Base-by-base conservation (phyloP, 2,329 filamentous ascomycete species). In the Epicoccum sorghinum region DNA sequence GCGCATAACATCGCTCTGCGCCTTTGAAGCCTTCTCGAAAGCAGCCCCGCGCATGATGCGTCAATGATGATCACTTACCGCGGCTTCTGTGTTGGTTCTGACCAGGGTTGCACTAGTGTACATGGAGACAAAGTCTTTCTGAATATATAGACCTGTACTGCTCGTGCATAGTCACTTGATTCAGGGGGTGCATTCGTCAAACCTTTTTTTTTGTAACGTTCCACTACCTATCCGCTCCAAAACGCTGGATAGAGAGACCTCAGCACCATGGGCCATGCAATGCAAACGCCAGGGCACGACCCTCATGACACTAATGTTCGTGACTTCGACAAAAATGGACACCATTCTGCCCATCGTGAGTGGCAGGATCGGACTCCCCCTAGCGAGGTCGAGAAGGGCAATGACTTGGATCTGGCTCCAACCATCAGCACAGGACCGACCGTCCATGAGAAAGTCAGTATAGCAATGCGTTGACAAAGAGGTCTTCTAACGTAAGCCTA, bases 401-500 rank as follows among this genome's bases (percentile, higher is more conserved):
- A 58, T 14, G 25, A 47, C 5, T n/a, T 61, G 48, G 18, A 43
- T 9, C 30, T 62, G 24, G 51, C 47, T 32, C 51, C 53, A 18
- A 52, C 41, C 23, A 43, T 52, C 14, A 61, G 64, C 41, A 55
- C 46, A 48, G 64, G 55, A 4, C 61, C 60, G 14, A 53, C 59
- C n/a, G 60, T 68, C 8, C 66, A 70, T 40, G 56, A 68, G 35
- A 68, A 65, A 59, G 66, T 65, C 46, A 47, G 47, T 47, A 10
- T 1, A 9, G 27, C 27, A 29, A 9, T 37, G 8, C 18, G 7
- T 13, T 14, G 9, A 24, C 1, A 22, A 18, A 30, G 4, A 1
- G 7, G 7, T 25, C 13, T 44, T 18, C 27, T 42, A 37, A 47
- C 35, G 30, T 1, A 10, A n/a, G 18, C 7, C 38, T 50, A 7